These are phyloP conservation scores for Aspergillus persii DNA, from an alignment of 2,329 filamentous ascomycete genomes.

Conservation along the genomic window DNA sequence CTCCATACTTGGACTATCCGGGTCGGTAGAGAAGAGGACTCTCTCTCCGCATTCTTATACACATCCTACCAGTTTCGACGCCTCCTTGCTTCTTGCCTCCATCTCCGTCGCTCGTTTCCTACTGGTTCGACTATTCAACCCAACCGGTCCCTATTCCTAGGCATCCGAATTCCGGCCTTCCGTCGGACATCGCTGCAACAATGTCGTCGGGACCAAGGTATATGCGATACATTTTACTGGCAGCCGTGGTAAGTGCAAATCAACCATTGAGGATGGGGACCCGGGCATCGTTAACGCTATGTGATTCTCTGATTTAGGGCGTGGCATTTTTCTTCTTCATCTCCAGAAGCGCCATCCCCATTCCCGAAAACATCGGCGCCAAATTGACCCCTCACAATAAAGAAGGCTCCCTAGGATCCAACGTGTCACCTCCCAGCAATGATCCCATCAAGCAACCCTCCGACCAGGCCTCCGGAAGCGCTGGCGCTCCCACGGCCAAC, in stretches of 20 bases:
- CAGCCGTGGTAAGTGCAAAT: constrained; percentile 9
- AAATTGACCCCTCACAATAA: constrained; percentile 26
- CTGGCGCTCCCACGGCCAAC: constrained; percentile 58
- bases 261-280: neutral
- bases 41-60: neutral
- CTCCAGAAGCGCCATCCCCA: constrained; percentile 57
- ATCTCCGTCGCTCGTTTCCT: neutral
- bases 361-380: constrained; percentile 28
- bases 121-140: neutral
- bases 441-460: constrained; percentile 23
- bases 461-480: constrained; percentile 20
- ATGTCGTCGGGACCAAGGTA: constrained; percentile 20
- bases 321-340: constrained; percentile 80
- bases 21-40: neutral
- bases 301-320: constrained; percentile 41
- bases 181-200: neutral
- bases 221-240: constrained; percentile 18
- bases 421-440: constrained; percentile 18
- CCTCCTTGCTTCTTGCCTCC: neutral
- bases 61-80: neutral
- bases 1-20: neutral
- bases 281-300: neutral
- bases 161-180: neutral
- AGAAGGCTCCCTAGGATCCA: neutral
- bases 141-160: neutral